Conservation (phyloP, 2,329 filamentous ascomycete species). For the Fusarium sp. region DNA sequence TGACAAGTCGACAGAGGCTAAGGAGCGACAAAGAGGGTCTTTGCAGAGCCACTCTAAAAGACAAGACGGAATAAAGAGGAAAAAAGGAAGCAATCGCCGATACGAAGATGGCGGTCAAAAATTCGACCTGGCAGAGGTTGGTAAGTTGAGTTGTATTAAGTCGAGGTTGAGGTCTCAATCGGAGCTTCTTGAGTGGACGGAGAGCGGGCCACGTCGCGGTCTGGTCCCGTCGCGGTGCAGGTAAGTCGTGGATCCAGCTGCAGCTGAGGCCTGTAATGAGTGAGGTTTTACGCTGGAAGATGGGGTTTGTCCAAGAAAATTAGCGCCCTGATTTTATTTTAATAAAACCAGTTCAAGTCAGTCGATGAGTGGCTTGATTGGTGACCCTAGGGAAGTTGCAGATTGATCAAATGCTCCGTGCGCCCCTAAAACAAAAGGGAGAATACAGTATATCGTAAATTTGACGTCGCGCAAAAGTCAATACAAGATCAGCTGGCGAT, state of each 20-base stretch:
- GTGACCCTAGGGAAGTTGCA: constrained; percentile 11
- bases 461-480: constrained; percentile 21
- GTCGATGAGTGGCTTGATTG: constrained; percentile 20
- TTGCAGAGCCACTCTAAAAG: constrained; percentile 20
- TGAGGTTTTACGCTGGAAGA: constrained; percentile 24
- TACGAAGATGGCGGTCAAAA: constrained; percentile 29
- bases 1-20: constrained; percentile 7
- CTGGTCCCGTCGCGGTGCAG: constrained; percentile 28
- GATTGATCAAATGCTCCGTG: constrained; percentile 22
- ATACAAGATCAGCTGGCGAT: constrained; percentile 20
- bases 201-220: constrained; percentile 44
- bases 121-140: constrained; percentile 12
- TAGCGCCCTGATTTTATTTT: constrained; percentile 28
- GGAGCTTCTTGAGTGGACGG: constrained; percentile 29
- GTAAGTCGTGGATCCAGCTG: constrained; percentile 17
- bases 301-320: constrained; percentile 9
- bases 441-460: neutral
- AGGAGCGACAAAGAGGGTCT: constrained; percentile 32
- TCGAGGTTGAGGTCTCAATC: constrained; percentile 22
- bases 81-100: constrained; percentile 33
- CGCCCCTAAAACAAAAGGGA: constrained; percentile 5
- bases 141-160: constrained; percentile 19
- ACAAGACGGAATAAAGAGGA: neutral
- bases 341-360: constrained; percentile 8
- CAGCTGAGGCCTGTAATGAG: constrained; percentile 29